Evolutionary conservation across 2,329 filamentous ascomycete genomes (phyloP).

Genomic region (Fusarium graminum): DNA sequence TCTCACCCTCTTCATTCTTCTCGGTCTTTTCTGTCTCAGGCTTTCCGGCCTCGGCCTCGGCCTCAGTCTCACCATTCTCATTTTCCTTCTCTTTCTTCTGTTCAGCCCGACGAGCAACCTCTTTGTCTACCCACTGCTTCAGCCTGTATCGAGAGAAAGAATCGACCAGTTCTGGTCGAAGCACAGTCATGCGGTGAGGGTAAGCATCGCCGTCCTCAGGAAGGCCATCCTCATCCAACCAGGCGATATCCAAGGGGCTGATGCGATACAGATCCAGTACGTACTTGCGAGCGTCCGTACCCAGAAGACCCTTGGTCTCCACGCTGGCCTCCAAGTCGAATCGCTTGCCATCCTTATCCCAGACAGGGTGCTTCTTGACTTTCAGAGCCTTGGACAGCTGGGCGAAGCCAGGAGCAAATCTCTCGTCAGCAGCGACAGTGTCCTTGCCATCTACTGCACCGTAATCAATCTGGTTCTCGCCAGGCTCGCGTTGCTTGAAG

Average conservation of each 20-base stretch:
- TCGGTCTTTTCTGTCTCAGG: conserved; percentile 46
- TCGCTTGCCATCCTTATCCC: conserved; percentile 94
- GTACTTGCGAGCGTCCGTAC: conserved; percentile 96
- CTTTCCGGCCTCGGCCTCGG: conserved; percentile 32
- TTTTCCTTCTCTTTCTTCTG: conserved; percentile 47
- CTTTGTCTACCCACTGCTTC: conserved; percentile 86
- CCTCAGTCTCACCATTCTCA: conserved; percentile 40
- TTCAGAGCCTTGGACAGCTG: conserved; percentile 91
- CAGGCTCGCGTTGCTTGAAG: conserved; percentile 97
- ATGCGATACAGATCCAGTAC: conserved; percentile 97
- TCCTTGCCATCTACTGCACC: conserved; percentile 98
- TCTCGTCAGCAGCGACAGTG: conserved; percentile 88
- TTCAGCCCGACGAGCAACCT: conserved; percentile 73
- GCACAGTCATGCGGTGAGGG: conserved; percentile 95
- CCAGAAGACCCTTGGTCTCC: conserved; percentile 97
- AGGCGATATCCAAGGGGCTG: conserved; percentile 89
- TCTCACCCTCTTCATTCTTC: conserved; percentile 53
- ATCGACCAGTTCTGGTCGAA: conserved; percentile 91
- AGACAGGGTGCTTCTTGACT: conserved; percentile 95
- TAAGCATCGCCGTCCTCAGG: conserved; percentile 69
- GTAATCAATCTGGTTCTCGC: conserved; percentile 99
- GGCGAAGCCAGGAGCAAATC: conserved; percentile 85
- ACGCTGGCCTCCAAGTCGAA: conserved; percentile 96
- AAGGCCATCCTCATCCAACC: conserved; percentile 81
- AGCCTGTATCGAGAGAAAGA: conserved; percentile 86